Evolutionary conservation across 202 grass and related monocot genomes (phyloP).

Genomic region (Setaria viridis): DNA sequence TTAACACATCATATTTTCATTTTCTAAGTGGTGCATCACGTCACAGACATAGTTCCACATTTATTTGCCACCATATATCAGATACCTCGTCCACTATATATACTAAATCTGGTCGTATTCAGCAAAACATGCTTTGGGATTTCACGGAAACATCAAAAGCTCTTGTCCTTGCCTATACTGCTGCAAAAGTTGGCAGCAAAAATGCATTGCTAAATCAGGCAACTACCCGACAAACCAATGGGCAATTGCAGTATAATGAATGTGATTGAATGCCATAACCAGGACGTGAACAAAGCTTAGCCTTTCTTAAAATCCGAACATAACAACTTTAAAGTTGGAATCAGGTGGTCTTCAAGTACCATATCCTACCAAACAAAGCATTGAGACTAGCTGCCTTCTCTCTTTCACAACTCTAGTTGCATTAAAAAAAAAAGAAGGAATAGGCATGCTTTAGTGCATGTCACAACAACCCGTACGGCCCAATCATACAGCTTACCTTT

Average conservation of each 20-base stretch:
- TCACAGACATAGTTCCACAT: neutral
- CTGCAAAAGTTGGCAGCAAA: neutral
- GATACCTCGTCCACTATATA: neutral
- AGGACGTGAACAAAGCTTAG: neutral
- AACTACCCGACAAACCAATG: neutral
- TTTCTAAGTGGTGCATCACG: neutral
- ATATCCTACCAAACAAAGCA: constrained; percentile 6
- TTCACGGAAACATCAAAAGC: neutral
- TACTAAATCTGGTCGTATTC: neutral
- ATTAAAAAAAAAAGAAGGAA: neutral
- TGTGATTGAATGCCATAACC: neutral
- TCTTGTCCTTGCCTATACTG: neutral
- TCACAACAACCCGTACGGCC: constrained; percentile 2
- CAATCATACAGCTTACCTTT: constrained; percentile 48
- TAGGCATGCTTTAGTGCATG: neutral
- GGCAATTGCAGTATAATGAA: neutral
- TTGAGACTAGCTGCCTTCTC: neutral
- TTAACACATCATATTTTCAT: too few species aligned
- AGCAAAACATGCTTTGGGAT: neutral
- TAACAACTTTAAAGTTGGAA: neutral
- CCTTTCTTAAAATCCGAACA: neutral
- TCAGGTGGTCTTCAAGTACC: neutral
- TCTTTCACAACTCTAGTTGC: neutral
- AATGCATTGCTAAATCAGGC: neutral
- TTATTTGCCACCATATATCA: neutral